Evolutionary conservation across 257 asterid genomes (phyloP), one percentile per base, ranked within the genome.

Genomic region (Penstemon davidsonii): DNA sequence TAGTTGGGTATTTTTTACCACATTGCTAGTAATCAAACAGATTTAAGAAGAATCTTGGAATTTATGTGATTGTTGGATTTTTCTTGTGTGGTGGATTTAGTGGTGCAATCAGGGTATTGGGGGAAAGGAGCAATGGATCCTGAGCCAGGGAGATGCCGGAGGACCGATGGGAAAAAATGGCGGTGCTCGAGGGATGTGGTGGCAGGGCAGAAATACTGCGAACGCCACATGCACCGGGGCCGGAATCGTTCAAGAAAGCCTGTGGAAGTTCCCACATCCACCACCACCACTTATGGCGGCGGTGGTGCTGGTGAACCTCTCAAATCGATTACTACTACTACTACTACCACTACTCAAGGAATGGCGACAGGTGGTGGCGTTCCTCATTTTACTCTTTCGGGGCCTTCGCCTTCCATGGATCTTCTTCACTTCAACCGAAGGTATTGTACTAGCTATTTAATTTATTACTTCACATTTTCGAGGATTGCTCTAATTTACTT

Each of bases 191-290:
- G 95, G 71, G 97, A 90, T 60, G 95, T 90, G 64, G 96, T 90
- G 80, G 79, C 84, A 54, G 96, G 89, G 25, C 92, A 85, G 64
- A 93, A 93, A 69, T 93, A 93, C 80, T 90, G 98, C 47, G 98
- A 90, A 73, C 97, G 95, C 75, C 98, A 93, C 75, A 73, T 93
- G 80, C 96, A 93, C 75, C 89, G 98, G 3, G 98, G 98, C 59
- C 78, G 86, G 36, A 90, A 87, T 81, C 98, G 98, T 93, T 93
- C 98, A 93, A 93, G 98, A 93, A 93, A 92, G 98, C 94, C 92
- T 84, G 98, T 88, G 98, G 98, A 92, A 90, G 73, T 8, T 75
- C 84, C 96, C 90, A 85, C 91, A 56, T 64, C 88, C 62, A 10
- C 73, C 74, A 1, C 79, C 65, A 7, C 33, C 19, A 53, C 78